Conservation (phyloP, 805 yeast species). For the Grigorovia jiainica region DNA sequence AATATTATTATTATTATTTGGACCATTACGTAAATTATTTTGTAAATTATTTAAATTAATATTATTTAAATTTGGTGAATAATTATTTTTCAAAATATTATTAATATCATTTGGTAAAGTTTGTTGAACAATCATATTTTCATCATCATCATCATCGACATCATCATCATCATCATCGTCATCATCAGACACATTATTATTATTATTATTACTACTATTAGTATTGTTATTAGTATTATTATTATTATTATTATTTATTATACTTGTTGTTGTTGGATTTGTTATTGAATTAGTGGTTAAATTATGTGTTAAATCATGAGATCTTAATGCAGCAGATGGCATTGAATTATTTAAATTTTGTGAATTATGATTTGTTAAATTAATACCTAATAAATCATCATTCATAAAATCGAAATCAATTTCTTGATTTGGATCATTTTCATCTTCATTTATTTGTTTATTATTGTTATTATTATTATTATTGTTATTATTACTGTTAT, state of each 20-base stretch:
- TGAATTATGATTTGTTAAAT: slow-evolving; percentile 1
- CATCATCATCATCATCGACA: slow-evolving; percentile 25
- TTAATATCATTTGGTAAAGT: slow-evolving; percentile 17
- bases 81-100: background rate
- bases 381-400: slow-evolving; percentile 8
- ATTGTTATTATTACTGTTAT: slow-evolving; percentile 13
- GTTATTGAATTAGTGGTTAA: slow-evolving; percentile 3
- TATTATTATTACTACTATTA: slow-evolving; percentile 8
- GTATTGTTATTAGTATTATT: background rate
- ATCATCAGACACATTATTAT: slow-evolving; percentile 10
- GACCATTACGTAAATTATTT: background rate
- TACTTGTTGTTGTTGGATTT: background rate
- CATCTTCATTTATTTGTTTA: slow-evolving; percentile 11
- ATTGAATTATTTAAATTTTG: background rate
- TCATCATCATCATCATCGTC: slow-evolving; percentile 21
- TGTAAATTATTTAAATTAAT: background rate
- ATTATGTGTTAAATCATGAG: background rate
- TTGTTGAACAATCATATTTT: slow-evolving; percentile 42
- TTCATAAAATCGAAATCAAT: slow-evolving; percentile 10
- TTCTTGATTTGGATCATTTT: background rate
- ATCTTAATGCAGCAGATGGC: background rate
- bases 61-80: background rate
- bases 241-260: background rate
- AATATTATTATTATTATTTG: background rate
- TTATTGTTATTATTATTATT: slow-evolving; percentile 14